These are phyloP conservation scores for Linum trigynum DNA, from an alignment of 345 rosid species.

Conservation along the genomic window DNA sequence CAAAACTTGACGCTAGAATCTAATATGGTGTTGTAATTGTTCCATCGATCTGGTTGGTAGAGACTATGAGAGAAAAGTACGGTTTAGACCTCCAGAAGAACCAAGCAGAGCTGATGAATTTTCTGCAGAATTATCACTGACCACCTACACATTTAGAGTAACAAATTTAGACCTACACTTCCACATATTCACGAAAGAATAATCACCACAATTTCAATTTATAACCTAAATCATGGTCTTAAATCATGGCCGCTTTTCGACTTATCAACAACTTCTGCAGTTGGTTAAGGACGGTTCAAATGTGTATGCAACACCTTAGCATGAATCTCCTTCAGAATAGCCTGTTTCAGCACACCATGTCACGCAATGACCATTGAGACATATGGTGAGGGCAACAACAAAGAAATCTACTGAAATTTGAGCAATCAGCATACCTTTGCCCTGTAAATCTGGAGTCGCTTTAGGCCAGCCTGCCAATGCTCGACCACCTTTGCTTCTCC, in stretches of 20 bases:
- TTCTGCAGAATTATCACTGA: no score
- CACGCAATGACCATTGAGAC: slow-evolving; percentile 7
- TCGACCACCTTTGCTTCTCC: slow-evolving; percentile 94
- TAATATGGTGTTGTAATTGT: no score
- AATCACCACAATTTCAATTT: no score
- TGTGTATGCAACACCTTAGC: slow-evolving; percentile 67
- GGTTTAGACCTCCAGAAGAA: no score
- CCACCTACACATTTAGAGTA: no score
- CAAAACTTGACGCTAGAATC: no score
- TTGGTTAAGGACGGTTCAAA: slow-evolving; percentile 69
- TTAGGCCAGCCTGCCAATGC: slow-evolving; percentile 93
- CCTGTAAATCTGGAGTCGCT: slow-evolving; percentile 78
- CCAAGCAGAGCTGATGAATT: no score
- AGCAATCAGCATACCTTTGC: slow-evolving; percentile 55
- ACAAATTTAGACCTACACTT: no score
- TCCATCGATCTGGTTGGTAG: no score
- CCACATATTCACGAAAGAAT: no score
- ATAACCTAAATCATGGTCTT: no score
- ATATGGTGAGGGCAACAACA: not conserved
- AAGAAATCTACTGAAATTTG: not conserved
- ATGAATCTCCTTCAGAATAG: slow-evolving; percentile 86
- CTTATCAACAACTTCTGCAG: slow-evolving; percentile 37
- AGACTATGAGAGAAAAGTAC: no score
- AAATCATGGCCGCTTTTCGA: slow-evolving; percentile 19
- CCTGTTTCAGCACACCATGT: slow-evolving; percentile 35